phyloP scores from a whole-genome alignment of 192 early-diverging fungal species.

The Podila epigama region DNA sequence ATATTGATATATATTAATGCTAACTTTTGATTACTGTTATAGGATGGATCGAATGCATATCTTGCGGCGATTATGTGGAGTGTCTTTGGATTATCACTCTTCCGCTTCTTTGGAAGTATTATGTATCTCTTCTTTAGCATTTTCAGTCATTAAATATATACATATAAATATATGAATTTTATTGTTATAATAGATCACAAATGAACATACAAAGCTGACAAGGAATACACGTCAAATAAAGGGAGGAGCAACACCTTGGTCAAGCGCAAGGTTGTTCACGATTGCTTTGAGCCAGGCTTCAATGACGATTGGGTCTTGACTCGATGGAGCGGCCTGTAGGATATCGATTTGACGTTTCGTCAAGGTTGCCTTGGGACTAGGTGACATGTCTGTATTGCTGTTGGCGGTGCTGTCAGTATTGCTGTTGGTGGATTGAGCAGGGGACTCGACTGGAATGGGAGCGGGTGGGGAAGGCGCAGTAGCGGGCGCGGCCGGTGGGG shows the following conservation, averaged over 20 bases:
- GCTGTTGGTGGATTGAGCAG: neutral
- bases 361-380: neutral
- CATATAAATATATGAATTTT: neutral
- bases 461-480: neutral
- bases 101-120: slow-evolving; percentile 76
- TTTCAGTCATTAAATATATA: slow-evolving; percentile 48
- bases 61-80: slow-evolving; percentile 80
- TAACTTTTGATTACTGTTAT: too few relatives aligned
- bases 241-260: slow-evolving; percentile 24
- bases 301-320: slow-evolving; percentile 8
- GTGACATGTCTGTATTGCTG: neutral
- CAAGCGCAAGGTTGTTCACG: slow-evolving; percentile 13
- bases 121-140: slow-evolving; percentile 72
- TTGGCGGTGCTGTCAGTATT: neutral
- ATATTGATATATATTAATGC: neutral
- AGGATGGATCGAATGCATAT: slow-evolving; percentile 56
- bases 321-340: neutral
- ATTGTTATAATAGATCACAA: too few relatives aligned
- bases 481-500: neutral
- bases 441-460: neutral
- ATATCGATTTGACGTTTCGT: slow-evolving; percentile 8
- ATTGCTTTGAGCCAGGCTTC: slow-evolving; percentile 40
- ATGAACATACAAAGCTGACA: too few relatives aligned
- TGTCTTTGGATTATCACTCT: slow-evolving; percentile 68
- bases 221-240: slow-evolving; percentile 9